These are phyloP conservation scores for Aspergillus costaricaensis DNA, from an alignment of 2,329 filamentous ascomycete species.

Conservation along the genomic window DNA sequence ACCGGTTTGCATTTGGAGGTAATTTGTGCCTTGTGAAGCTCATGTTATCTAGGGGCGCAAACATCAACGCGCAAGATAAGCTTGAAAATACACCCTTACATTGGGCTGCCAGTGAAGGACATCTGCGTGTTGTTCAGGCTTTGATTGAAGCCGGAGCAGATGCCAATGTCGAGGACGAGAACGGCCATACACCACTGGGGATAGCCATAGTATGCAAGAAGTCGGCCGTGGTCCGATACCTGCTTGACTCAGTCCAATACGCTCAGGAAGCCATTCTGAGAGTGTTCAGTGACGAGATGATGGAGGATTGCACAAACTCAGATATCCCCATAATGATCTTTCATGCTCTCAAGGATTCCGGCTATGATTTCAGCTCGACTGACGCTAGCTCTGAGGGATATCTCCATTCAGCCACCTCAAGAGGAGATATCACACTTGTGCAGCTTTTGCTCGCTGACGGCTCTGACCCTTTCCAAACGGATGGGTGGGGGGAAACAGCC, in stretches of 20 bases:
- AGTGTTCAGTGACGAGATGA: neutral
- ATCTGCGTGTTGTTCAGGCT: neutral
- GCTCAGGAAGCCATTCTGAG: neutral
- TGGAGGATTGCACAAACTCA: neutral
- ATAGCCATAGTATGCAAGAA: neutral
- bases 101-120: neutral
- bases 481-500: neutral
- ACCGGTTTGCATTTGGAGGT: neutral
- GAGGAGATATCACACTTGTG: neutral
- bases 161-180: neutral
- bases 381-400: too few species aligned
- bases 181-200: neutral
- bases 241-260: neutral
- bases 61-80: neutral
- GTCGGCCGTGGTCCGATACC: neutral
- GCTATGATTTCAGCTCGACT: neutral
- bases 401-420: neutral
- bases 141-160: slow-evolving; percentile 3
- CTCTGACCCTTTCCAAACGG: neutral
- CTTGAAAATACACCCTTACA: neutral
- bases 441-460: neutral
- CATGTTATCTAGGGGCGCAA: neutral
- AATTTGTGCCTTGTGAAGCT: neutral
- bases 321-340: neutral
- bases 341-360: neutral